These are phyloP conservation scores for Halophytophthora batemanensis DNA, from an alignment of 352 stramenopile species.

Conservation along the genomic window DNA sequence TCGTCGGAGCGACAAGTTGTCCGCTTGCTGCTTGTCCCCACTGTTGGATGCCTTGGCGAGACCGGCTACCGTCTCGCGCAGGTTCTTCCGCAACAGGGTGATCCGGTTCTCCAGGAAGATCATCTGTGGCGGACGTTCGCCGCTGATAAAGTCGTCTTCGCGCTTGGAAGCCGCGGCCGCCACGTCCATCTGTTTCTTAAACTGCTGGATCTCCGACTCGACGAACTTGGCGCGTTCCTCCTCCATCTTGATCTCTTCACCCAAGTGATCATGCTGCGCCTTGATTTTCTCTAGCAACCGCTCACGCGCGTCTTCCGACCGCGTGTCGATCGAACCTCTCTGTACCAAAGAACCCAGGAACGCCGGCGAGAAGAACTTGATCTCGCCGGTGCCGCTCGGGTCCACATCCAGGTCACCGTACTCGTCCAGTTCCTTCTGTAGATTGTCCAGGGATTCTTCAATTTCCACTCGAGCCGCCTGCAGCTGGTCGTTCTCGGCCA, in stretches of 20 bases:
- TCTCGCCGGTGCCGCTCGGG: constrained; percentile 29
- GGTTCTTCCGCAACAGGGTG: constrained; percentile 53
- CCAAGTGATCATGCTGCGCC: constrained; percentile 42
- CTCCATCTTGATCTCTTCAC: constrained; percentile 63
- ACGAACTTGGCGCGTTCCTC: constrained; percentile 46
- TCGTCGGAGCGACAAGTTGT: constrained; percentile 64
- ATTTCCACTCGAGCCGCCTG: constrained; percentile 43
- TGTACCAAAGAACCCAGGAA: constrained; percentile 66
- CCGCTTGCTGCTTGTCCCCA: constrained; percentile 51
- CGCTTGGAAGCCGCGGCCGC: constrained; percentile 59
- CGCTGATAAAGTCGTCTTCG: constrained; percentile 79
- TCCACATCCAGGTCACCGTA: constrained; percentile 61
- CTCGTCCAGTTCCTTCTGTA: constrained; percentile 66
- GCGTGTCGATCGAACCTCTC: constrained; percentile 58
- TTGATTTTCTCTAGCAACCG: constrained; percentile 58
- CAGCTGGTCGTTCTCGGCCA: constrained; percentile 68
- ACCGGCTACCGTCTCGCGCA: constrained; percentile 62
- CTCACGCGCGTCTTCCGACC: constrained; percentile 56
- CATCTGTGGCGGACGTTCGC: constrained; percentile 68
- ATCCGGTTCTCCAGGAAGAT: constrained; percentile 82
- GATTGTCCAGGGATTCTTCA: constrained; percentile 48
- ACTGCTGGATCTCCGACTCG: constrained; percentile 65
- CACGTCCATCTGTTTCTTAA: constrained; percentile 63
- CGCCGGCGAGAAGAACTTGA: constrained; percentile 67
- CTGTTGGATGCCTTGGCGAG: constrained; percentile 52